Conservation (phyloP, 768 basidiomycete species). For the Lentinula detonsa region DNA sequence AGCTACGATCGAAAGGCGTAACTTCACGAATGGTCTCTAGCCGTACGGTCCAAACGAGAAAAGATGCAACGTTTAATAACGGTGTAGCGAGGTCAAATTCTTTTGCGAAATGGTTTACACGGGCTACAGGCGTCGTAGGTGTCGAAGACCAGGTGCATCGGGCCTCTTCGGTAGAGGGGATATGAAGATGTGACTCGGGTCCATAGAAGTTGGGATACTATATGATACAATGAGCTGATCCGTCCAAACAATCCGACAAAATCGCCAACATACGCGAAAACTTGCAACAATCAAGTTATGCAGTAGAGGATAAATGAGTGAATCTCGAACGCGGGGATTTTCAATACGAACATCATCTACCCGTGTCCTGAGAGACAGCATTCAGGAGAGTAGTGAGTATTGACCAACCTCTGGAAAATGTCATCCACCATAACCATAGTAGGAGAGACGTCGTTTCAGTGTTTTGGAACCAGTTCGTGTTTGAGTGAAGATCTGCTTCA, state of each 20-base stretch:
- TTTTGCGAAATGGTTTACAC: constrained; percentile 34
- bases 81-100: constrained; percentile 34
- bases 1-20: constrained; percentile 15
- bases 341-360: constrained; percentile 28
- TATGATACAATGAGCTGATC: constrained; percentile 4
- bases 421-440: constrained; percentile 45
- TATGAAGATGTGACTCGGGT: constrained; percentile 35
- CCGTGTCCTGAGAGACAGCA: constrained; percentile 10
- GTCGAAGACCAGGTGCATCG: constrained; percentile 21
- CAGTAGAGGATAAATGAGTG: constrained; percentile 23
- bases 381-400: neutral
- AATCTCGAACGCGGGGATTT: constrained; percentile 17
- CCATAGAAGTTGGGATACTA: constrained; percentile 38
- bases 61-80: constrained; percentile 31
- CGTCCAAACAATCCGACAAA: neutral
- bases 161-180: constrained; percentile 26
- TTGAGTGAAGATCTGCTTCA: constrained; percentile 3
- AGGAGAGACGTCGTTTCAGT: constrained; percentile 30
- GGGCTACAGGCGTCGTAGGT: constrained; percentile 22
- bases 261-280: constrained; percentile 25
- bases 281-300: constrained; percentile 36
- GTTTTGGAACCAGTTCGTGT: constrained; percentile 21
- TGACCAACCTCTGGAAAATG: constrained; percentile 28
- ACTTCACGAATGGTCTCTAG: constrained; percentile 29
- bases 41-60: constrained; percentile 28